Conservation (phyloP, 2,329 filamentous ascomycete species). For the Alternaria triticina region DNA sequence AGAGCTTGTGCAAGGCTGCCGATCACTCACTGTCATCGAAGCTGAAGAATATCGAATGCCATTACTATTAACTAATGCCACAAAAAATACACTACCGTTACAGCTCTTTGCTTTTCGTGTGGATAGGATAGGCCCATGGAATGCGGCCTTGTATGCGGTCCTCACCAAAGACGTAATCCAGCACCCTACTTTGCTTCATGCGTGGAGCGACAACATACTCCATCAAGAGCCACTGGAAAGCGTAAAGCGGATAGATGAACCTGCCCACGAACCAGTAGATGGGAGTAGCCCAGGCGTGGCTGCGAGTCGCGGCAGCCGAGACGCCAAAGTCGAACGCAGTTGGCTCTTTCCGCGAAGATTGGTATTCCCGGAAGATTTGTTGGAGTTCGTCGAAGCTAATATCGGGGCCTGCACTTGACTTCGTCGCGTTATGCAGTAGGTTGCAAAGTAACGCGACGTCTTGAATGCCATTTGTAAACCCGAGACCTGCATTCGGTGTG, state of each 20-base stretch:
- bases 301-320: background rate
- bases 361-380: background rate
- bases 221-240: background rate
- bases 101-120: background rate
- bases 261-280: background rate
- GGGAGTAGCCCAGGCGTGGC: background rate
- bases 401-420: background rate
- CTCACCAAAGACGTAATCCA: background rate
- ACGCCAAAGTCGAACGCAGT: background rate
- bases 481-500: background rate
- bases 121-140: background rate
- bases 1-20: background rate
- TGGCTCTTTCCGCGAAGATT: background rate
- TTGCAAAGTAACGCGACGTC: slow-evolving; percentile 1
- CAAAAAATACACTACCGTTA: background rate
- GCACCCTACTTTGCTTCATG: background rate
- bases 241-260: background rate
- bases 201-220: background rate
- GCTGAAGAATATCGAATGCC: background rate
- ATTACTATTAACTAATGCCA: background rate
- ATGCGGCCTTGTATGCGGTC: background rate
- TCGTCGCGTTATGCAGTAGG: background rate
- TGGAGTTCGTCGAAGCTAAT: background rate
- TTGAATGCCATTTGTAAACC: background rate
- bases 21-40: background rate